phyloP scores from a whole-genome alignment of 306 rosid genomes.

The Hippophae gyantsensis region DNA sequence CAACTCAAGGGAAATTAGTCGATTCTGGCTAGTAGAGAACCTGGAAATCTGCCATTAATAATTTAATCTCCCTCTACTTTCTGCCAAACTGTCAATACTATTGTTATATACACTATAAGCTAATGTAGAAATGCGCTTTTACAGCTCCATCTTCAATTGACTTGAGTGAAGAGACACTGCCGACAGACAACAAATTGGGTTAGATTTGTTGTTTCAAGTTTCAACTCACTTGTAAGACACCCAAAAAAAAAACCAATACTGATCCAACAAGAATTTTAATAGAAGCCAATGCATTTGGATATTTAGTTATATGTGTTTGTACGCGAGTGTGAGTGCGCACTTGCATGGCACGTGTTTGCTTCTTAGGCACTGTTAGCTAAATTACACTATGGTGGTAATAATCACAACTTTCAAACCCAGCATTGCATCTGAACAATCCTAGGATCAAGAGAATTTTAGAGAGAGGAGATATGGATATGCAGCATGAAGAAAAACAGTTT shows the following conservation, averaged over 20 bases:
- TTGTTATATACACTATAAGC: constrained; percentile 64
- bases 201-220: constrained; percentile 1
- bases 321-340: no score
- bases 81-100: constrained; percentile 51
- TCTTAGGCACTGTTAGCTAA: no score
- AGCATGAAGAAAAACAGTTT: neutral
- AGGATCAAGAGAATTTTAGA: neutral
- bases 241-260: no score
- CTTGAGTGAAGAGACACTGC: constrained; percentile 71
- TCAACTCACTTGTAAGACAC: no score
- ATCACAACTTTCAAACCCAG: no score
- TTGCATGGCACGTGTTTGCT: no score
- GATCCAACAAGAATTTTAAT: no score
- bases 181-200: constrained; percentile 19
- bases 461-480: constrained; percentile 1
- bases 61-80: constrained; percentile 34
- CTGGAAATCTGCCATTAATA: constrained; percentile 30
- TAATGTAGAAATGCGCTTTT: constrained; percentile 34
- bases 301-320: no score
- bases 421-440: no score
- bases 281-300: no score
- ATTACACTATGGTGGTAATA: no score
- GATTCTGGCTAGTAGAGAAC: constrained; percentile 45
- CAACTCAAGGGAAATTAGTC: constrained; percentile 32
- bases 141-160: constrained; percentile 88